These are phyloP conservation scores for Trichoderma virens DNA, from an alignment of 495 filamentous ascomycete genomes.

Conservation along the genomic window DNA sequence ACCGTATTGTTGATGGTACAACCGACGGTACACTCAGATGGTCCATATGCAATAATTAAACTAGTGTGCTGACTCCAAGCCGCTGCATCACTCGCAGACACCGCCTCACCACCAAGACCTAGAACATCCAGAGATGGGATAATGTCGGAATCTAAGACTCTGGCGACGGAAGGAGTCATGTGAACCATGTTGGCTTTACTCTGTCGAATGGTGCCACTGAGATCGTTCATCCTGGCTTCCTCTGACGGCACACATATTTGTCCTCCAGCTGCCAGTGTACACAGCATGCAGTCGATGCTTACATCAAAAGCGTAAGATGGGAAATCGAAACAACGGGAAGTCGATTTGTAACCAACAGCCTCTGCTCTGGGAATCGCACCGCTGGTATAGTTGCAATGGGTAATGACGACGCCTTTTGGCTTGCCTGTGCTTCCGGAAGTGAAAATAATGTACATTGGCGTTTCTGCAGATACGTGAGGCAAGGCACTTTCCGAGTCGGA, in stretches of 20 bases:
- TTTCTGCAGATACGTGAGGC: conserved; percentile 20
- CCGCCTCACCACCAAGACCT: conserved; percentile 34
- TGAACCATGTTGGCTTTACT: conserved; percentile 34
- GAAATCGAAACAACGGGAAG: conserved; percentile 41
- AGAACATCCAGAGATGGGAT: conserved; percentile 32
- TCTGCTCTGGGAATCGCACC: conserved; percentile 32
- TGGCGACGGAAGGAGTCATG: conserved; percentile 49
- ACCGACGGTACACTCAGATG: conserved; percentile 45
- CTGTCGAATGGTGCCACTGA: conserved; percentile 30
- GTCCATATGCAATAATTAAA: conserved; percentile 52
- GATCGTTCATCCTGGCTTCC: conserved; percentile 35
- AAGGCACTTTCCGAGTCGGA: conserved; percentile 12
- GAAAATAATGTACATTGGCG: conserved; percentile 36
- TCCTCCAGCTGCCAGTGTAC: conserved; percentile 45
- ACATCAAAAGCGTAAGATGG: conserved; percentile 46
- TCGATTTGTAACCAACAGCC: conserved; percentile 29
- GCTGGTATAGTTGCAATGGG: conserved; percentile 35
- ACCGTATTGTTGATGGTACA: conserved; percentile 35
- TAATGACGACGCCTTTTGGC: conserved; percentile 39
- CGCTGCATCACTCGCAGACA: conserved; percentile 28
- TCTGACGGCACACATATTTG: conserved; percentile 58
- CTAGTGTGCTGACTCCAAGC: conserved; percentile 30
- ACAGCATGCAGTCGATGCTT: conserved; percentile 42
- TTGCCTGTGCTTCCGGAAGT: conserved; percentile 43
- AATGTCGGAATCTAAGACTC: conserved; percentile 34